Conservation (phyloP, 1,284 basidiomycete species). For the Bondarzewia mesenterica region DNA sequence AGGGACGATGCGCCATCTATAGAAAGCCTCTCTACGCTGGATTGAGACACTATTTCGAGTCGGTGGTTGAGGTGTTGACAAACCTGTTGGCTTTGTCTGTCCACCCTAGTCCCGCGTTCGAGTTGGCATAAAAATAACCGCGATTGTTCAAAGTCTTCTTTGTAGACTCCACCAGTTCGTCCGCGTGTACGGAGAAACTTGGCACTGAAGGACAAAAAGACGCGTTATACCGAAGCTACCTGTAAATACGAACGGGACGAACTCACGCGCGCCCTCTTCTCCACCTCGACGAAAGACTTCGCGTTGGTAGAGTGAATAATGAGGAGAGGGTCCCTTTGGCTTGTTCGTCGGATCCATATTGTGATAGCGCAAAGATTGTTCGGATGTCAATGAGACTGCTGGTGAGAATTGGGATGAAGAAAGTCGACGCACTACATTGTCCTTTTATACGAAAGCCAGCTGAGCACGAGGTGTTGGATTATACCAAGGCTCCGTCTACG, state of each 20-base stretch:
- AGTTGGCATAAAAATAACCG: constrained; percentile 48
- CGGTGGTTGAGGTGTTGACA: constrained; percentile 1
- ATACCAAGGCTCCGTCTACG: no score
- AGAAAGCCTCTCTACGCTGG: constrained; percentile 35
- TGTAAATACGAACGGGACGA: neutral
- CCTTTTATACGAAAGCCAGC: no score
- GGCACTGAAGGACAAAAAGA: constrained; percentile 19
- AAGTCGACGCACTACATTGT: no score
- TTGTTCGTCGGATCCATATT: constrained; percentile 47
- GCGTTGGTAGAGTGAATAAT: constrained; percentile 49
- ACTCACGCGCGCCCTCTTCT: constrained; percentile 28
- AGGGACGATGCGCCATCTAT: constrained; percentile 44
- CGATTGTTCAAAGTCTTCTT: constrained; percentile 44
- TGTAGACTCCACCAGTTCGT: constrained; percentile 40
- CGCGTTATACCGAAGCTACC: neutral
- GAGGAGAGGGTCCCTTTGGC: constrained; percentile 41
- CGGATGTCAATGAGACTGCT: no score
- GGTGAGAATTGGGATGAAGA: neutral
- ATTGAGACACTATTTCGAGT: neutral
- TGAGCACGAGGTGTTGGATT: no score
- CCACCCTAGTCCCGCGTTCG: constrained; percentile 49
- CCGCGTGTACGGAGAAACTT: constrained; percentile 37
- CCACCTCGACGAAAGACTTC: constrained; percentile 43
- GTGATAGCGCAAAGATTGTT: no score
- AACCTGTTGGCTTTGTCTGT: constrained; percentile 46